Conservation (phyloP, 1,284 basidiomycete genomes). For the Puccinia novopanici region DNA sequence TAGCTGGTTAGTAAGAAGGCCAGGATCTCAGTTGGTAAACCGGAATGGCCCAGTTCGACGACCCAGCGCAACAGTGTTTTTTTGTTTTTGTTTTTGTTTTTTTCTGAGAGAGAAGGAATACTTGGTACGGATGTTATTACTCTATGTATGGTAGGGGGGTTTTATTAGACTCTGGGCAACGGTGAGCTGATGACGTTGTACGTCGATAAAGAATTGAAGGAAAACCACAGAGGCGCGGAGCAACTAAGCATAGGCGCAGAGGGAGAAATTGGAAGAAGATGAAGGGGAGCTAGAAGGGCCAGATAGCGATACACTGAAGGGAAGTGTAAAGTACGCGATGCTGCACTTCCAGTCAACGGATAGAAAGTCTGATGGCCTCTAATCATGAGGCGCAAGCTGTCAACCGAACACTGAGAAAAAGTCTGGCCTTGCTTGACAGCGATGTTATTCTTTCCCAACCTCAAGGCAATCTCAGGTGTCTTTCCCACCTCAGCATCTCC, state of each 20-base stretch:
- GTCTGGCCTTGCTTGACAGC: neutral
- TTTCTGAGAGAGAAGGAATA: neutral
- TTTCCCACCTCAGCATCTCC: neutral
- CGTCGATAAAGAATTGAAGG: too few species aligned
- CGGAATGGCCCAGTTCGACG: neutral
- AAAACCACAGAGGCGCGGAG: too few species aligned
- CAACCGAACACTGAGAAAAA: constrained; percentile 1
- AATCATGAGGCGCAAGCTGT: neutral
- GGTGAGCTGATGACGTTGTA: too few species aligned
- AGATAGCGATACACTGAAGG: too few species aligned
- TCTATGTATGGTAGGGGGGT: too few species aligned
- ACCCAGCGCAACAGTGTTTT: neutral
- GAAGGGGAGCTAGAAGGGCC: neutral
- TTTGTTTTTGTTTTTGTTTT: neutral
- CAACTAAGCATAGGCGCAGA: neutral
- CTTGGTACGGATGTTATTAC: too few species aligned
- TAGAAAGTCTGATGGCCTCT: neutral
- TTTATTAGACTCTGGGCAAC: too few species aligned
- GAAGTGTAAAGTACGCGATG: too few species aligned
- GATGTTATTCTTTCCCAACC: neutral
- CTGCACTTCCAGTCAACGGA: neutral
- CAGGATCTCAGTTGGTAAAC: constrained; percentile 6
- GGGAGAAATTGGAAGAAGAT: neutral
- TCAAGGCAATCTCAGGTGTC: neutral
- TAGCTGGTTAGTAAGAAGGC: neutral